These are phyloP conservation scores for Biancaea sappan DNA, from an alignment of 306 rosid genomes.

Conservation along the genomic window DNA sequence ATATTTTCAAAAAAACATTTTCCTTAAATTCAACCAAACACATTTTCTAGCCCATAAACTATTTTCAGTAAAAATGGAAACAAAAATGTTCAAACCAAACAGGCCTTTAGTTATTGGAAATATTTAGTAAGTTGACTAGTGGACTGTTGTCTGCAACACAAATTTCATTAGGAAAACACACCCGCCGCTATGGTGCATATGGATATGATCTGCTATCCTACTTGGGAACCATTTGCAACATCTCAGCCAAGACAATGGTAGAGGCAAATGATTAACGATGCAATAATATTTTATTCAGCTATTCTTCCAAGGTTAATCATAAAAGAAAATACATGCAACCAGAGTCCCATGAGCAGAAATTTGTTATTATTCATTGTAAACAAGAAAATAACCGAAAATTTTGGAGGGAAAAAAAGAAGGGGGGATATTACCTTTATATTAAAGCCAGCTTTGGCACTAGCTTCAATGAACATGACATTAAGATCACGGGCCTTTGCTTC, in stretches of 20 bases:
- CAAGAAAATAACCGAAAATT: not conserved
- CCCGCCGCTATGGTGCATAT: constrained; percentile 8
- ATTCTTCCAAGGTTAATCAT: constrained; percentile 2
- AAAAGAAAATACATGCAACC: not conserved
- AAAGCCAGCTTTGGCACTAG: constrained; percentile 93
- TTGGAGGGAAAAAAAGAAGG: not conserved
- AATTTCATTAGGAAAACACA: constrained; percentile 14
- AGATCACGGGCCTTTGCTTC: constrained; percentile 81
- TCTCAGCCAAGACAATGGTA: constrained; percentile 24
- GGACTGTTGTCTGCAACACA: not conserved
- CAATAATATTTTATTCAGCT: constrained; percentile 5
- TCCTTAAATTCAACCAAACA: no score
- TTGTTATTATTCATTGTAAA: not conserved
- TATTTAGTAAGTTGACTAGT: not conserved
- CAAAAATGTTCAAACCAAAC: no score
- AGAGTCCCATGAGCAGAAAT: not conserved
- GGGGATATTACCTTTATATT: constrained; percentile 70
- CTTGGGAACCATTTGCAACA: constrained; percentile 28
- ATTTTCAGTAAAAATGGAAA: no score
- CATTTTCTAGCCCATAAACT: no score
- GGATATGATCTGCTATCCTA: constrained; percentile 8
- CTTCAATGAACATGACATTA: constrained; percentile 86
- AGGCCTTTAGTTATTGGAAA: not conserved
- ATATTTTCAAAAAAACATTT: no score
- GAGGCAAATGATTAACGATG: not conserved